Evolutionary conservation across 768 basidiomycete genomes (phyloP).

Genomic region (Rhodocollybia butyracea): DNA sequence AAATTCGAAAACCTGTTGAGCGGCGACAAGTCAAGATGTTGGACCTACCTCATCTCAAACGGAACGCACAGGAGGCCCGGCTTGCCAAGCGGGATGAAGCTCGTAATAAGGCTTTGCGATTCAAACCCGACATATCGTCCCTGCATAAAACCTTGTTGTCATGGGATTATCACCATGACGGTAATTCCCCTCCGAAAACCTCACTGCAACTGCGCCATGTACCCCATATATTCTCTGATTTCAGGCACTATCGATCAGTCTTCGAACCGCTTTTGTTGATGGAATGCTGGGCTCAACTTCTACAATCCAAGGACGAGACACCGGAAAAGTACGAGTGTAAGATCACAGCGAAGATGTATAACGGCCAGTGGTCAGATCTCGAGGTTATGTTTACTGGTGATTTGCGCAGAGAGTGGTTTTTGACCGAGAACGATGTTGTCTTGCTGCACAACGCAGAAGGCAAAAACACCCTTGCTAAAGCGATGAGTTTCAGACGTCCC

Average conservation of each 20-base stretch:
- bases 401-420: conserved; percentile 67
- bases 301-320: conserved; percentile 69
- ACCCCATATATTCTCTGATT: conserved; percentile 62
- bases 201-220: conserved; percentile 39
- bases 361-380: conserved; percentile 82
- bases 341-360: conserved; percentile 65
- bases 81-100: conserved; percentile 57
- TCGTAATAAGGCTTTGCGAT: conserved; percentile 58
- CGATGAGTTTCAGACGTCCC: conserved; percentile 23
- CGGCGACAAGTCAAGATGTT: conserved; percentile 64
- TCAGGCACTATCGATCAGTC: conserved; percentile 64
- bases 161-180: conserved; percentile 79
- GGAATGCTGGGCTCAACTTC: conserved; percentile 90
- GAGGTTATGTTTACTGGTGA: conserved; percentile 59
- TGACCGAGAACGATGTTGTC: conserved; percentile 85
- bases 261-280: conserved; percentile 85
- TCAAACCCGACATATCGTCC: conserved; percentile 78
- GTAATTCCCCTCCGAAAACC: conserved; percentile 58
- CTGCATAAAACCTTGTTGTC: conserved; percentile 78
- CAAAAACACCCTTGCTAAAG: conserved; percentile 68
- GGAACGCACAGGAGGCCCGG: conserved; percentile 46
- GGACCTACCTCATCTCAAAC: conserved; percentile 43
- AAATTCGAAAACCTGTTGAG: conserved; percentile 51
- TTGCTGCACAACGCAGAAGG: conserved; percentile 61
- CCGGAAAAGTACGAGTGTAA: conserved; percentile 56